Percentiles rank a stretch among this genome's conserved stretches.
phyloP scores from a whole-genome alignment of 164 flowering plant genomes.

The Taxillus chinensis region DNA sequence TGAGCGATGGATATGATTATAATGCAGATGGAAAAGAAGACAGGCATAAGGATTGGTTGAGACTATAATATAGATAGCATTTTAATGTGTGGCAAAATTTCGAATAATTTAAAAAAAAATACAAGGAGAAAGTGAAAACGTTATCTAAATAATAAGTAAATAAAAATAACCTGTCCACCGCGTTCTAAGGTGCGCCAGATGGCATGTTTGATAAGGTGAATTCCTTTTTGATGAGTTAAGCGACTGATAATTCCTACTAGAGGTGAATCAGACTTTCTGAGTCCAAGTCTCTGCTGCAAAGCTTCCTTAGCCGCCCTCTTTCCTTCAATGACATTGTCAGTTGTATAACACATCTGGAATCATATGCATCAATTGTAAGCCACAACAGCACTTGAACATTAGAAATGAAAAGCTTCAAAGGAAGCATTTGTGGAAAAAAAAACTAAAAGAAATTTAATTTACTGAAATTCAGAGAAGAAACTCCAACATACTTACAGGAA shows the following conservation, averaged over 20 bases:
- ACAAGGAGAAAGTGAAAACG: not conserved
- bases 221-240: conserved; percentile 95
- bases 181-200: conserved; percentile 82
- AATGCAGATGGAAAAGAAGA: too few species aligned
- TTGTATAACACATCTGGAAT: conserved; percentile 64
- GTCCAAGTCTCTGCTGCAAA: conserved; percentile 73
- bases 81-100: not conserved
- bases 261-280: conserved; percentile 60
- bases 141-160: too few species aligned
- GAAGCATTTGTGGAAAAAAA: not conserved
- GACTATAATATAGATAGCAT: not conserved
- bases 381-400: not conserved
- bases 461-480: not conserved
- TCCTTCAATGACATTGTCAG: conserved; percentile 89
- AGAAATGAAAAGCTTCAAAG: not conserved
- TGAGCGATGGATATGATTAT: too few species aligned
- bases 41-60: not conserved
- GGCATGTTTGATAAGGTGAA: conserved; percentile 96
- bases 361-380: conserved; percentile 4
- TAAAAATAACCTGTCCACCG: conserved; percentile 65
- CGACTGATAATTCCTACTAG: conserved; percentile 86
- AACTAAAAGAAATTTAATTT: not conserved
- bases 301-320: conserved; percentile 90
- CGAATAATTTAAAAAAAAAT: too few species aligned
- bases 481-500: conserved; percentile 51